Percentiles rank a stretch among this genome's conserved stretches.
phyloP scores from a whole-genome alignment of 352 stramenopile genomes.

The Globisporangium parvum region DNA sequence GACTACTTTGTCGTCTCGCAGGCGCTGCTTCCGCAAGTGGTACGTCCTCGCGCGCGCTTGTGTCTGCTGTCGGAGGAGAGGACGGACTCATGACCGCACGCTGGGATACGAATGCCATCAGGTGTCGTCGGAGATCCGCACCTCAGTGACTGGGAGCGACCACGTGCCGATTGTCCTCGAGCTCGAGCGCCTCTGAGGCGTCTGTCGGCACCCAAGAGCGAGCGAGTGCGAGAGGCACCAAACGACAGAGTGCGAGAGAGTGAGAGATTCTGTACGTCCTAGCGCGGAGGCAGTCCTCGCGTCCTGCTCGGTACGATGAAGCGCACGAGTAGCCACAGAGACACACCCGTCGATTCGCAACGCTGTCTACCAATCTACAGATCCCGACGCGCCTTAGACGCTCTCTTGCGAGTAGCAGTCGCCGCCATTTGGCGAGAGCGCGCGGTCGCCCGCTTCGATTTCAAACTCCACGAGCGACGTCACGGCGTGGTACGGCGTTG shows the following conservation, averaged over 20 bases:
- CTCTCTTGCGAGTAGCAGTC: constrained; percentile 3
- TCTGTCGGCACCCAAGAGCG: too few relatives aligned
- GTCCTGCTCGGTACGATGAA: too few relatives aligned
- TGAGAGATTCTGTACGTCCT: too few relatives aligned
- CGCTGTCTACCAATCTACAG: too few relatives aligned
- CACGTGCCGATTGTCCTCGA: constrained; percentile 74
- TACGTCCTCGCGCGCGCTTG: constrained; percentile 20
- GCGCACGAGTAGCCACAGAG: too few relatives aligned
- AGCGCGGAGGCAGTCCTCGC: too few relatives aligned
- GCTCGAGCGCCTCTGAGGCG: constrained; percentile 21
- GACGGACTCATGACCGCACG: not conserved
- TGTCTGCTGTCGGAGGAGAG: not conserved
- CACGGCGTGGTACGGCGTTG: constrained; percentile 21
- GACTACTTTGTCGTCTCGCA: constrained; percentile 83
- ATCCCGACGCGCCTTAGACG: too few relatives aligned
- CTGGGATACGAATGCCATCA: constrained; percentile 9
- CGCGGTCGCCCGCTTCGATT: constrained; percentile 44
- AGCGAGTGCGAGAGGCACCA: too few relatives aligned
- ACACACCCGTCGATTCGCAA: not conserved
- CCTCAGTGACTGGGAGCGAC: constrained; percentile 62
- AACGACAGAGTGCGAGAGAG: too few relatives aligned
- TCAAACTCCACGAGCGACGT: constrained; percentile 49
- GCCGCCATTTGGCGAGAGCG: constrained; percentile 9
- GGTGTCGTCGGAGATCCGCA: constrained; percentile 55
- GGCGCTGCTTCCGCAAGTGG: constrained; percentile 47